phyloP scores from a whole-genome alignment of 2,329 filamentous ascomycete genomes.

The Aureobasidium namibiae region DNA sequence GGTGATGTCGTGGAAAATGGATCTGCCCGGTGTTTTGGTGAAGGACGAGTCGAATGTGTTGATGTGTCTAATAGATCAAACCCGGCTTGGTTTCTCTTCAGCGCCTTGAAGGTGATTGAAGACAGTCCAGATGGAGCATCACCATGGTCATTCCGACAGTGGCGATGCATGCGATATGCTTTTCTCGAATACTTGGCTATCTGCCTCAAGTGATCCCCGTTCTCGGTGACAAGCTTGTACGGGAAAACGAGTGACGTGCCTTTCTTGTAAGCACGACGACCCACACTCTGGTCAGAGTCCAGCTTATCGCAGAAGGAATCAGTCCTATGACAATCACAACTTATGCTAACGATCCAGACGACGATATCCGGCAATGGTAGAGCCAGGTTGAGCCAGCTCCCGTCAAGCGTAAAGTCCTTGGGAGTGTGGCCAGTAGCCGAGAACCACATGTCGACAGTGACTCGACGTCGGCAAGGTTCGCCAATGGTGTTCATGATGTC shows the following conservation, averaged over 20 bases:
- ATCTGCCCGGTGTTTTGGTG: background rate
- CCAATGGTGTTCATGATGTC: background rate
- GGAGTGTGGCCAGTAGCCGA: background rate
- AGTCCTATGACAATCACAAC: background rate
- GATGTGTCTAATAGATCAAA: background rate
- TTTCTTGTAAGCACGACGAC: background rate
- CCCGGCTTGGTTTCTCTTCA: background rate
- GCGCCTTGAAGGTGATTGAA: background rate
- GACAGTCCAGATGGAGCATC: background rate
- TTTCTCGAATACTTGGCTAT: background rate
- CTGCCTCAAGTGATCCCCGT: background rate
- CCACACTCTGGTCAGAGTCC: background rate
- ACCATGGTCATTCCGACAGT: background rate
- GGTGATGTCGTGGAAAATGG: background rate
- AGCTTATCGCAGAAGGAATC: background rate
- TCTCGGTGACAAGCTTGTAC: background rate
- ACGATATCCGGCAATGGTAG: background rate
- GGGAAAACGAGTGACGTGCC: background rate
- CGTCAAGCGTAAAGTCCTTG: background rate
- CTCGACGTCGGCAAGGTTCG: background rate
- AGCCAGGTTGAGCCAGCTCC: background rate
- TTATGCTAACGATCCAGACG: background rate
- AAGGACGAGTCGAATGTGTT: background rate
- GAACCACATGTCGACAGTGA: constrained; percentile 3
- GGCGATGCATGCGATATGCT: background rate